Base-by-base conservation (phyloP, 169 alveolate genomes). In the Plasmodium chabaudi region DNA sequence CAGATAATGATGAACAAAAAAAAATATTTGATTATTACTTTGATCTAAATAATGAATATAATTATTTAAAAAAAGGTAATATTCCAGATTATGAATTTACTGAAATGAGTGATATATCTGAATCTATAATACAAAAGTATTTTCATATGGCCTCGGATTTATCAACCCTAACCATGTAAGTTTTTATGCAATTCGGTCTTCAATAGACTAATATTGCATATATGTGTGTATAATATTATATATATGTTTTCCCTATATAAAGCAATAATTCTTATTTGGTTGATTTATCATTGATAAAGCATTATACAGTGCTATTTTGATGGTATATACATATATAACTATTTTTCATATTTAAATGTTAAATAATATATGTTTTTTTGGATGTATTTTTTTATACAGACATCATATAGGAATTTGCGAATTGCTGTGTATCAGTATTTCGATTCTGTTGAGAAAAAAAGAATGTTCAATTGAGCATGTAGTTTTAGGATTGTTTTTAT, bases 141-240 rank as follows among this genome's bases (percentile, higher is more conserved):
- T 82, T 82, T 15, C 55, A 71, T 47, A 65, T 82, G 90, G 90
- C 90, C 21, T 42, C 90, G 1, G 90, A 82, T 21, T 82, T 67
- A 25, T 67, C 90, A 13, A 82, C 90, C 15, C 44, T 82, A 71
- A 82, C 90, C n/a, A 60, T 82, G 90, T 82, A 82, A 82, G 77
- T 55, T 19, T 4, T 23, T 9, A 63, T 34, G 61, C 5, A 56
- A 47, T 34, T 34, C 42, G 42, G 4, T 34, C 4, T 3, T 34
- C 7, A 2, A 34, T 34, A 34, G 39, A 27, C 39, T 1, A 27
- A 27, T 27, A 27, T 27, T 34, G 0, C 7, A 46, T 49, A 19
- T 19, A 9, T 57, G 2, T 49, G 42, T 19, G n/a, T 57, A 7
- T 60, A 7, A 46, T 53, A 39, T 9, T 42, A 56, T 57, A 17